Conservation (phyloP, 371 early-diverging fungal genomes). For the Mucor indicus region DNA sequence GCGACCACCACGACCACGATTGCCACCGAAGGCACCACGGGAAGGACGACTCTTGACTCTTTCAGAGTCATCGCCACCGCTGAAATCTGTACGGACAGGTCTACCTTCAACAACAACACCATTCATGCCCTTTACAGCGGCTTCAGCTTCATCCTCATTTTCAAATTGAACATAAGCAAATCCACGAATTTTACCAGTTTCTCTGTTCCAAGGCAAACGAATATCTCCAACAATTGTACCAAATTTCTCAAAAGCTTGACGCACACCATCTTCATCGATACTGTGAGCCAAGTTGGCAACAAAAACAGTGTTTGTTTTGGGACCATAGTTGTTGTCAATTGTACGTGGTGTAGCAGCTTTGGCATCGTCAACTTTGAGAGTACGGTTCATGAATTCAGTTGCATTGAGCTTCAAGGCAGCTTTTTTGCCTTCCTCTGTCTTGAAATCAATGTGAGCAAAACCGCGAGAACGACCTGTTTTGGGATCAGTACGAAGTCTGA, state of each 20-base stretch:
- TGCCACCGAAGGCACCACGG: slow-evolving; percentile 42
- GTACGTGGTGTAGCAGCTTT: slow-evolving; percentile 27
- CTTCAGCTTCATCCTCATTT: slow-evolving; percentile 59
- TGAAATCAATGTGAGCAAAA: slow-evolving; percentile 72
- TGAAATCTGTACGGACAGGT: slow-evolving; percentile 61
- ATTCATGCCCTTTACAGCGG: slow-evolving; percentile 64
- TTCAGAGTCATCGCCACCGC: slow-evolving; percentile 37
- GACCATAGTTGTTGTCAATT: slow-evolving; percentile 37
- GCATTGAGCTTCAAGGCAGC: slow-evolving; percentile 67
- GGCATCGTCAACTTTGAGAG: slow-evolving; percentile 57
- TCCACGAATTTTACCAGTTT: slow-evolving; percentile 66
- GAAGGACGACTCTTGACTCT: slow-evolving; percentile 50
- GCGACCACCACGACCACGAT: slow-evolving; percentile 50
- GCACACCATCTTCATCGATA: slow-evolving; percentile 86
- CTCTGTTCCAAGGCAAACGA: slow-evolving; percentile 66
- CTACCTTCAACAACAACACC: slow-evolving; percentile 70
- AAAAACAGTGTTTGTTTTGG: slow-evolving; percentile 75
- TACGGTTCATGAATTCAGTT: slow-evolving; percentile 66
- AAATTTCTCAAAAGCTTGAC: slow-evolving; percentile 80
- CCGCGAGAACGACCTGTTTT: slow-evolving; percentile 66
- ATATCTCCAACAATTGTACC: slow-evolving; percentile 78
- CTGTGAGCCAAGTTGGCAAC: slow-evolving; percentile 91
- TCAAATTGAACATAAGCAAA: slow-evolving; percentile 75
- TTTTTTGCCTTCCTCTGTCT: slow-evolving; percentile 51
- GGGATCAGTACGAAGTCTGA: slow-evolving; percentile 66